Percentiles rank a stretch among this genome's conserved stretches.
These are phyloP conservation scores for Conidiobolus incongruus DNA, from an alignment of 371 early-diverging fungal species.

Conservation along the genomic window DNA sequence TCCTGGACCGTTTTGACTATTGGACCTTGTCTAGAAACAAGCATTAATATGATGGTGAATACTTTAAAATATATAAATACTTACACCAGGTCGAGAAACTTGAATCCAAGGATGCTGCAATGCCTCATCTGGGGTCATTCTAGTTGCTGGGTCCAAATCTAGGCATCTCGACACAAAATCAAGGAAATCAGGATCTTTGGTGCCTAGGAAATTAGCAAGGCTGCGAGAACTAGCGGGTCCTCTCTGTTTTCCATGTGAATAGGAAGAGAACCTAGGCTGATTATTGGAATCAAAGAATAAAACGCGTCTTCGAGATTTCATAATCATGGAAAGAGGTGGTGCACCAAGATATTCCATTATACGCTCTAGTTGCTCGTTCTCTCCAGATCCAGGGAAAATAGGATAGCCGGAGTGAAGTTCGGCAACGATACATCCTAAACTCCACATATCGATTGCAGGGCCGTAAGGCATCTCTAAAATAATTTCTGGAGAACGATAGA, in stretches of 20 bases:
- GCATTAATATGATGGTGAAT: no score
- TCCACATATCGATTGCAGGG: constrained; percentile 98
- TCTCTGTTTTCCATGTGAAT: neutral
- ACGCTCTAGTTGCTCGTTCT: constrained; percentile 80
- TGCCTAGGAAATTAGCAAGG: no score
- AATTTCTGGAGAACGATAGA: constrained; percentile 94
- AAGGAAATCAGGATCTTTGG: no score
- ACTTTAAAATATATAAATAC: no score
- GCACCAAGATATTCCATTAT: constrained; percentile 83
- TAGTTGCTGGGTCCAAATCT: no score
- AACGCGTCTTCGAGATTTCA: constrained; percentile 47
- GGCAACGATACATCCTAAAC: constrained; percentile 93
- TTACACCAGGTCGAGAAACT: no score
- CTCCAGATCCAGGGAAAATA: constrained; percentile 90
- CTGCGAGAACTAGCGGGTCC: no score
- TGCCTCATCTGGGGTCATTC: no score
- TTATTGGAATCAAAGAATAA: constrained; percentile 65
- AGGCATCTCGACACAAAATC: no score
- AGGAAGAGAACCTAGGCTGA: neutral
- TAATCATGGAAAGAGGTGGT: constrained; percentile 50
- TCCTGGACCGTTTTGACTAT: no score
- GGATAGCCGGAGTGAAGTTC: constrained; percentile 88
- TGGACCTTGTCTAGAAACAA: no score
- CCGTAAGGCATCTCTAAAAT: constrained; percentile 74
- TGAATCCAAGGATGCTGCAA: no score